Evolutionary conservation across 768 basidiomycete species (phyloP).

Genomic region (Naematelia aurantialba): DNA sequence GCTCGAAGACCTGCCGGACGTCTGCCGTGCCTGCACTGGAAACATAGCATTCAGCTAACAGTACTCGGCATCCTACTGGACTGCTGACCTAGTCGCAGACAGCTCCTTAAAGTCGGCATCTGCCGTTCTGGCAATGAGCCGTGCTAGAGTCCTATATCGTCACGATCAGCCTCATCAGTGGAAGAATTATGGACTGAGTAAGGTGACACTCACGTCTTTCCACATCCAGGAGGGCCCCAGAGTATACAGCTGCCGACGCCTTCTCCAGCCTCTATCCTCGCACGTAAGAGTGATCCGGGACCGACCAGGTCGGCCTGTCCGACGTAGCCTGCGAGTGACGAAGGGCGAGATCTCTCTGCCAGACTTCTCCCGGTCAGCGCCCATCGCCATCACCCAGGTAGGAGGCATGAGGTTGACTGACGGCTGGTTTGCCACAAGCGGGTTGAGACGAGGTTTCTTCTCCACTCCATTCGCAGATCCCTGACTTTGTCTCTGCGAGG

Average conservation of each 20-base stretch:
- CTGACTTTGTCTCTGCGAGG: neutral
- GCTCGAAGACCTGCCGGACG: constrained; percentile 68
- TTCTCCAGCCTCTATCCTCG: constrained; percentile 55
- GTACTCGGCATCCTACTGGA: constrained; percentile 34
- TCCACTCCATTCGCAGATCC: constrained; percentile 12
- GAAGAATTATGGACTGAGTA: neutral
- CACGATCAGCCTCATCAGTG: constrained; percentile 13
- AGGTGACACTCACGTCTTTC: constrained; percentile 44
- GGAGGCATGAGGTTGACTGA: constrained; percentile 16
- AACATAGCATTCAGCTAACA: constrained; percentile 40
- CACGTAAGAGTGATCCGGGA: constrained; percentile 59
- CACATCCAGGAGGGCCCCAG: constrained; percentile 50
- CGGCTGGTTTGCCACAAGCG: constrained; percentile 46
- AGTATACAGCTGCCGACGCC: constrained; percentile 55
- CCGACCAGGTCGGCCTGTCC: constrained; percentile 67
- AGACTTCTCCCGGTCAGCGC: constrained; percentile 46
- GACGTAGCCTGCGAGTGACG: constrained; percentile 62
- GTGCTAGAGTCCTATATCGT: constrained; percentile 64
- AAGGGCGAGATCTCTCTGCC: constrained; percentile 70
- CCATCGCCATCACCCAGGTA: neutral
- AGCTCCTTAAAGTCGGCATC: constrained; percentile 69
- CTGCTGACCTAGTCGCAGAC: constrained; percentile 60
- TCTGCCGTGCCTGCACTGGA: constrained; percentile 58
- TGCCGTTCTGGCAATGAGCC: constrained; percentile 62
- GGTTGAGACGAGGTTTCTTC: constrained; percentile 40